Conservation (phyloP, 352 stramenopile genomes). For the Phytophthora brassicae region DNA sequence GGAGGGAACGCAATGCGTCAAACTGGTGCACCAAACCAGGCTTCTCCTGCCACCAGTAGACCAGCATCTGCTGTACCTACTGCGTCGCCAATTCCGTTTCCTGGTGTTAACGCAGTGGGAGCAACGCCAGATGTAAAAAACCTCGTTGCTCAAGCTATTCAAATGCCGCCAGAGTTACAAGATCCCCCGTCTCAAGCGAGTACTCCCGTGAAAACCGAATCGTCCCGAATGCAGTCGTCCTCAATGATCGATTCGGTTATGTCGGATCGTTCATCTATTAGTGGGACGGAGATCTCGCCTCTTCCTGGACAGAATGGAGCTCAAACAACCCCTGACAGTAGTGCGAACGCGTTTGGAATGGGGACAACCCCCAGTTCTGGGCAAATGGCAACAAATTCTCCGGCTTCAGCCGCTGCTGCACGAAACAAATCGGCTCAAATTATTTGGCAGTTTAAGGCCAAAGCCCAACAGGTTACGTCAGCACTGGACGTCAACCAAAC, state of each 20-base stretch:
- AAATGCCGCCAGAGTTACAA: slow-evolving; percentile 78
- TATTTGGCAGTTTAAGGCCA: slow-evolving; percentile 78
- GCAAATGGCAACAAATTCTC: slow-evolving; percentile 17
- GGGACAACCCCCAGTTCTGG: slow-evolving; percentile 5
- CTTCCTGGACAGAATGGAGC: slow-evolving; percentile 26
- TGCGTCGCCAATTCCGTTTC: slow-evolving; percentile 59
- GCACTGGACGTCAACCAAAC: slow-evolving; percentile 79
- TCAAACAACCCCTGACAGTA: slow-evolving; percentile 14
- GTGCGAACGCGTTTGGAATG: slow-evolving; percentile 2
- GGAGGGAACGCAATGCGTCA: slow-evolving; percentile 33
- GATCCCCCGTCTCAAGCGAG: slow-evolving; percentile 39
- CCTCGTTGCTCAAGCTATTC: slow-evolving; percentile 56
- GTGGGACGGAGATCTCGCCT: slow-evolving; percentile 37
- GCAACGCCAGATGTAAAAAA: slow-evolving; percentile 17
- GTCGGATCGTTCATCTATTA: slow-evolving; percentile 46
- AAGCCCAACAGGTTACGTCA: slow-evolving; percentile 79
- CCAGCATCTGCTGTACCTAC: slow-evolving; percentile 18
- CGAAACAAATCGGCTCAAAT: slow-evolving; percentile 80
- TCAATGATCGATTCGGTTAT: slow-evolving; percentile 49
- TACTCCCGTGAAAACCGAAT: slow-evolving; percentile 34
- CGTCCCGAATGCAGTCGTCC: slow-evolving; percentile 24
- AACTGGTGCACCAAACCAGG: slow-evolving; percentile 26
- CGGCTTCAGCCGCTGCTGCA: slow-evolving; percentile 27
- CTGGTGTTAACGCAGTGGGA: slow-evolving; percentile 48
- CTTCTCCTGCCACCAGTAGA: slow-evolving; percentile 22